A percentile compares a stretch with the other conserved stretches of the same genome.
Evolutionary conservation across 2,329 filamentous ascomycete genomes (phyloP).

Genomic region (Pseudopithomyces maydicus): DNA sequence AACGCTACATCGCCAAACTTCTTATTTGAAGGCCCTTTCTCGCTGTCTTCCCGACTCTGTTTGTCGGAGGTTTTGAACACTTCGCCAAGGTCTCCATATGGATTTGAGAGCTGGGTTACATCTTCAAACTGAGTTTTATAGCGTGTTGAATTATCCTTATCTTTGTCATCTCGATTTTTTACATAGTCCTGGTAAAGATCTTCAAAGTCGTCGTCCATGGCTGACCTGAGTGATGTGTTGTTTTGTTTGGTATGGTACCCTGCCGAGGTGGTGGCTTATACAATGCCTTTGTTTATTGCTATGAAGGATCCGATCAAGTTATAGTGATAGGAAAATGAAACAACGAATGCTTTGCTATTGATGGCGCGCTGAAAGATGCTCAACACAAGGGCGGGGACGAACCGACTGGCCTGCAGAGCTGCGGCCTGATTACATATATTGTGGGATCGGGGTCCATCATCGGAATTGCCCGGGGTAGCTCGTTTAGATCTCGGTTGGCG

Average conservation of each 20-base stretch:
- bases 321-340: no score
- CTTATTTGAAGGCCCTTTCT: not conserved
- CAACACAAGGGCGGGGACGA: no score
- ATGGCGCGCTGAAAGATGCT: no score
- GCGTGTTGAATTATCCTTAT: not conserved
- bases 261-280: no score
- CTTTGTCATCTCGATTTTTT: not conserved
- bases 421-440: no score
- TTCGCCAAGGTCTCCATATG: not conserved
- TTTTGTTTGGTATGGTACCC: no score
- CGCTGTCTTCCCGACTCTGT: not conserved
- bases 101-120: constrained; percentile 1
- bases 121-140: constrained; percentile 3
- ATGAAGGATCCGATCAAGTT: no score
- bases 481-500: not conserved
- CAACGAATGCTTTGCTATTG: no score
- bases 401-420: no score
- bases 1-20: constrained; percentile 1
- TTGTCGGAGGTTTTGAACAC: constrained; percentile 3
- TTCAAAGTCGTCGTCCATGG: constrained; percentile 1
- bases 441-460: no score
- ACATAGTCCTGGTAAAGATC: constrained; percentile 1
- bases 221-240: not conserved
- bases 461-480: not conserved
- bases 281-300: no score